Evolutionary conservation across 768 basidiomycete species (phyloP), one percentile per base, ranked within the genome.

Genomic region (Amanita phalloides): DNA sequence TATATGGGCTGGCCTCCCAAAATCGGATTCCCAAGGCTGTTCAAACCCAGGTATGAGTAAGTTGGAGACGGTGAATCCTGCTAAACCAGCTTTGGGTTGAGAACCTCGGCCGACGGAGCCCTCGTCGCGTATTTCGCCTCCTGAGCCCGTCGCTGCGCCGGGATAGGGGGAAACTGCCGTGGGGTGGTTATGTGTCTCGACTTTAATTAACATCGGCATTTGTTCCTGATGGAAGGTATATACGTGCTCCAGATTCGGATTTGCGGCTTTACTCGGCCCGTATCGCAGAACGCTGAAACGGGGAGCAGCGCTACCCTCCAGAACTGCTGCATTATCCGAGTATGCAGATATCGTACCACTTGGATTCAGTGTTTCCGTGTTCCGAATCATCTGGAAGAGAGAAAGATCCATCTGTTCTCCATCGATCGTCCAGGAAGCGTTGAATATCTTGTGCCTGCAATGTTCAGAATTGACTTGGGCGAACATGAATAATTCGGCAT

Each of bases 401-500:
- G 90, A 89, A 42, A 71, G 70, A 53, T 86, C 77, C 59, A 81
- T 72, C 9, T 72, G 60, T 37, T 72, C 60, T 2, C 76, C 85
- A 60, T 97, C 87, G 57, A 99, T 79, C 9, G 82, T 89, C 96
- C 96, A 99, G 13, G 87, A 77, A 0, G 96, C 94, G 63, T 99
- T 99, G 75, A 98, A 99, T 58, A 97, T 98, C 70, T 99, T 99
- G 76, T 99, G 96, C 32, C 96, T 78, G 66, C 96, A 99, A 63
- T 98, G 96, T 66, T 99, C 96, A n/a, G 94, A 97, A 70, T 99
- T 99, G 65, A 99, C 95, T 63, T 99, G 96, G 3, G 96, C 95
- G 66, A 98, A 99, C 96, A 98, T 99, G 78, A 99, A 99, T 6
- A 99, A 75, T 64, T 99, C 96, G 3, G 95, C 94, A 63, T 98